Conservation (phyloP, 768 basidiomycete genomes). For the Coprinellus micaceus region DNA sequence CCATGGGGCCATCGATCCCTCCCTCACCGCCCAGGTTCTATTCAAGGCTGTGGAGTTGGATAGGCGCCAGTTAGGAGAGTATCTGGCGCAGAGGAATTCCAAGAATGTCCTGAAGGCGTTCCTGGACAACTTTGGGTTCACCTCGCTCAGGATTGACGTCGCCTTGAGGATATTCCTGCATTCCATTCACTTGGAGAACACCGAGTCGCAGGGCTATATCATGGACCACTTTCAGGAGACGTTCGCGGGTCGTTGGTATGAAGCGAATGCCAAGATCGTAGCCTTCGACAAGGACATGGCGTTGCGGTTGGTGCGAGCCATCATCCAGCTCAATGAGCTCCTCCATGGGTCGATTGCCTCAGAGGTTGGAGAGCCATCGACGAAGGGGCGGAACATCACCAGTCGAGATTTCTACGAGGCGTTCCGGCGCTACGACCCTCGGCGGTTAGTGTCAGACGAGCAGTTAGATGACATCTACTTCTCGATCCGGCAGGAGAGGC, state of each 20-base stretch:
- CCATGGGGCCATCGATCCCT: slow-evolving; percentile 59
- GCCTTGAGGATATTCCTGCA: slow-evolving; percentile 88
- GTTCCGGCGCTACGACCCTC: slow-evolving; percentile 75
- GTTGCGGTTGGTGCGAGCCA: slow-evolving; percentile 69
- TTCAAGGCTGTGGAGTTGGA: slow-evolving; percentile 86
- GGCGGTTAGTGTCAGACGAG: slow-evolving; percentile 68
- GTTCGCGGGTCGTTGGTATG: slow-evolving; percentile 88
- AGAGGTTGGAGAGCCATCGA: slow-evolving; percentile 52
- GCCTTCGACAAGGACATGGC: slow-evolving; percentile 83
- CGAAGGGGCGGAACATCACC: slow-evolving; percentile 57
- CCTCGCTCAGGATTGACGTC: slow-evolving; percentile 79
- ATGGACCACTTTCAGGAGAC: slow-evolving; percentile 75
- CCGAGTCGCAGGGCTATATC: slow-evolving; percentile 35
- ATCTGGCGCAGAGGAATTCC: slow-evolving; percentile 70
- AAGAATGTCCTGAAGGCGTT: slow-evolving; percentile 77
- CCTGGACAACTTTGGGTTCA: slow-evolving; percentile 84
- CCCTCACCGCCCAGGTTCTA: slow-evolving; percentile 68
- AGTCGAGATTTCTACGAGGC: slow-evolving; percentile 79
- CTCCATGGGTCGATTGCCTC: slow-evolving; percentile 73
- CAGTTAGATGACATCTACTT: slow-evolving; percentile 74
- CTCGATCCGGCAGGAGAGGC: slow-evolving; percentile 67
- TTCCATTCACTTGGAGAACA: slow-evolving; percentile 59
- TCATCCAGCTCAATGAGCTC: slow-evolving; percentile 86
- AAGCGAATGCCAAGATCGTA: slow-evolving; percentile 75
- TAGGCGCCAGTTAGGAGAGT: slow-evolving; percentile 77